These are phyloP conservation scores for Sphagnurus paluster DNA, from an alignment of 1,284 basidiomycete species.

Conservation along the genomic window DNA sequence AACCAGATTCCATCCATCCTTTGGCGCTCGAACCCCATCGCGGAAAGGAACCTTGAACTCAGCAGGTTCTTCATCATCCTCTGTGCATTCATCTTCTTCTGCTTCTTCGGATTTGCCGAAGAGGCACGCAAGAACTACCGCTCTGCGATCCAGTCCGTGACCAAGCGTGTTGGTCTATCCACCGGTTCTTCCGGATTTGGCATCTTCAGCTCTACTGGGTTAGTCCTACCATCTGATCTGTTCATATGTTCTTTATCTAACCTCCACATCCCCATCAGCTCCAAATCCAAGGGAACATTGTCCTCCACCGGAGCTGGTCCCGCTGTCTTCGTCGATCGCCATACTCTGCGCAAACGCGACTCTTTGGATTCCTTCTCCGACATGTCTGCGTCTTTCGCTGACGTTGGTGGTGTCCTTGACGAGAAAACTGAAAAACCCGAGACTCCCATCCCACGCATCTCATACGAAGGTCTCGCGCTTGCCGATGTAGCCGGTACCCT, in stretches of 20 bases:
- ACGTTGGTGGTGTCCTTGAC: conserved; percentile 33
- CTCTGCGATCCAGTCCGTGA: conserved; percentile 11
- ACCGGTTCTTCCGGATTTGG: conserved; percentile 32
- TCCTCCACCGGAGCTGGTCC: conserved; percentile 26
- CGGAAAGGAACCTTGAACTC: conserved; percentile 30
- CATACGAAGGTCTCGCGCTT: conserved; percentile 36
- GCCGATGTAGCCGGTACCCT: conserved; percentile 39
- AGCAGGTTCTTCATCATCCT: conserved; percentile 42
- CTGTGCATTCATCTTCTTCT: conserved; percentile 50
- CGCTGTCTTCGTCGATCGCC: conserved; percentile 43
- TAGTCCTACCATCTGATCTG: conserved; percentile 1
- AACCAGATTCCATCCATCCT: conserved; percentile 34
- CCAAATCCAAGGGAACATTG: conserved; percentile 18
- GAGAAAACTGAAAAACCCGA: conserved; percentile 32
- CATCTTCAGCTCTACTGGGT: conserved; percentile 22
- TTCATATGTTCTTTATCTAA: not conserved
- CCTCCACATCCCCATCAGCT: conserved; percentile 2
- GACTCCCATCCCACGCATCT: conserved; percentile 28
- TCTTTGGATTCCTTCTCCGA: conserved; percentile 48
- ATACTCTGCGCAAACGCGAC: conserved; percentile 41
- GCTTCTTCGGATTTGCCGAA: conserved; percentile 38
- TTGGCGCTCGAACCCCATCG: conserved; percentile 30
- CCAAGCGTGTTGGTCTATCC: conserved; percentile 44
- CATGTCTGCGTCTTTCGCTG: conserved; percentile 35
- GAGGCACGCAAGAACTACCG: conserved; percentile 45